phyloP scores from a whole-genome alignment of 2,329 filamentous ascomycete species.

The Thelonectria blattea region DNA sequence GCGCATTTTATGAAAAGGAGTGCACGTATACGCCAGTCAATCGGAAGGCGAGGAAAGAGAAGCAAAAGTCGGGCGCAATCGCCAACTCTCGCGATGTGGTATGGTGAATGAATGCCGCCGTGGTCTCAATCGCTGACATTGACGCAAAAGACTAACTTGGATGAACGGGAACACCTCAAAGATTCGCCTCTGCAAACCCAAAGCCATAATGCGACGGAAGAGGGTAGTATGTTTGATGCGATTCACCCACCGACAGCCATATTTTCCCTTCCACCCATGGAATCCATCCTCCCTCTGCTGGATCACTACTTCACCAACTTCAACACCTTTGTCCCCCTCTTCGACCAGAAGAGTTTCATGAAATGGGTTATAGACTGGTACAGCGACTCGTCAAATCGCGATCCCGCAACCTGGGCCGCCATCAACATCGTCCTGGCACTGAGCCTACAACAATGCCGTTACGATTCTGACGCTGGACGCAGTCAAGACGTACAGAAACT shows the following conservation, averaged over 20 bases:
- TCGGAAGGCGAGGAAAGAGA: background rate
- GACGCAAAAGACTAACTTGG: background rate
- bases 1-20: background rate
- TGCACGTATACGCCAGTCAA: constrained; percentile 16
- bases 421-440: constrained; percentile 21
- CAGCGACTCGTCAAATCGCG: background rate
- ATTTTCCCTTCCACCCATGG: background rate
- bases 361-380: background rate
- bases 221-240: background rate
- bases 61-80: background rate
- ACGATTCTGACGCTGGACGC: background rate
- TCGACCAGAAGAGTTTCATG: background rate
- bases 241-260: background rate
- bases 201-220: too few species aligned
- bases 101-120: background rate
- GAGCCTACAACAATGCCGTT: constrained; percentile 1
- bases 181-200: background rate
- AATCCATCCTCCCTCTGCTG: background rate
- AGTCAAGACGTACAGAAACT: background rate
- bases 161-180: background rate
- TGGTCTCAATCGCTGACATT: background rate
- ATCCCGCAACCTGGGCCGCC: background rate
- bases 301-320: background rate
- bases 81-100: background rate
- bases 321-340: constrained; percentile 4